Percentiles rank a stretch among this genome's conserved stretches.
These are phyloP conservation scores for Aspergillus piperis DNA, from an alignment of 2,329 filamentous ascomycete genomes.

Conservation along the genomic window DNA sequence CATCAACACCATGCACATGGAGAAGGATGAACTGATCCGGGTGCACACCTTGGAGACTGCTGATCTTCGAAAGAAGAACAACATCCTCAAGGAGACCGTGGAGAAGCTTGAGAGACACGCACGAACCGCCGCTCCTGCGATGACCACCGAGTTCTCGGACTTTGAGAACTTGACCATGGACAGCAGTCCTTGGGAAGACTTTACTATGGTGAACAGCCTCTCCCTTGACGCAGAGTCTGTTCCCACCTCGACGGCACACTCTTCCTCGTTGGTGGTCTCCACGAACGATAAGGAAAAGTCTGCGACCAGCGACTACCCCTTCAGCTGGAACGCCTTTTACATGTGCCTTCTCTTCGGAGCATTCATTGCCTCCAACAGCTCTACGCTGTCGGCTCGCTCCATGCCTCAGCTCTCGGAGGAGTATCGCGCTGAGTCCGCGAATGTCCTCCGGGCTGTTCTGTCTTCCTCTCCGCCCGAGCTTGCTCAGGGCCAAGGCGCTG, in stretches of 20 bases:
- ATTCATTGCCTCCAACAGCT: constrained; percentile 86
- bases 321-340: constrained; percentile 68
- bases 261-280: constrained; percentile 39
- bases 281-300: constrained; percentile 46
- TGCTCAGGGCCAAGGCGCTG: constrained; percentile 44
- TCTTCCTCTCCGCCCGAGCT: constrained; percentile 47
- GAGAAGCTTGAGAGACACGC: constrained; percentile 47
- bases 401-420: constrained; percentile 52
- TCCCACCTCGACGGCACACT: constrained; percentile 26
- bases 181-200: constrained; percentile 74
- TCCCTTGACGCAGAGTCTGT: constrained; percentile 45
- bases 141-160: constrained; percentile 71
- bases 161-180: constrained; percentile 85
- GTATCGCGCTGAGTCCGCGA: constrained; percentile 50
- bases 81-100: constrained; percentile 70
- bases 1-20: constrained; percentile 73
- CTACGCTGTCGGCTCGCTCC: constrained; percentile 60
- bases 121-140: constrained; percentile 47
- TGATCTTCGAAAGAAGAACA: constrained; percentile 89
- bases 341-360: constrained; percentile 97
- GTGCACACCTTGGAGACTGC: constrained; percentile 86
- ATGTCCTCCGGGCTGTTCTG: constrained; percentile 50
- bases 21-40: constrained; percentile 90
- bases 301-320: constrained; percentile 68
- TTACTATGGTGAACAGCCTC: constrained; percentile 71